phyloP scores from a whole-genome alignment of 495 filamentous ascomycete genomes.

The Aspergillus biplanus region DNA sequence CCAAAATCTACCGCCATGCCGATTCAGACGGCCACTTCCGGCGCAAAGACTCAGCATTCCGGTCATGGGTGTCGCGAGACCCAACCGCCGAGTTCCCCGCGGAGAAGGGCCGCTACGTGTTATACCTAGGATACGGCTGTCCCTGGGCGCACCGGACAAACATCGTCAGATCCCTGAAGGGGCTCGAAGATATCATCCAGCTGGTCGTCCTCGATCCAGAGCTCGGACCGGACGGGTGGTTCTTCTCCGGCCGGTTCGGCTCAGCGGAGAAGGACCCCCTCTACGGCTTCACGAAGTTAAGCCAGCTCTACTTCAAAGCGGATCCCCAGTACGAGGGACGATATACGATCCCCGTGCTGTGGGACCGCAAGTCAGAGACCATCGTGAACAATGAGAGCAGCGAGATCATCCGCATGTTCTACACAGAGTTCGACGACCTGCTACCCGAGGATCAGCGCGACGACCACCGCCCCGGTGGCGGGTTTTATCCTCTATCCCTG shows the following conservation, averaged over 20 bases:
- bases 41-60: slow-evolving; percentile 51
- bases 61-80: slow-evolving; percentile 53
- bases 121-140: slow-evolving; percentile 77
- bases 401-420: slow-evolving; percentile 77
- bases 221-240: slow-evolving; percentile 69
- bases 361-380: slow-evolving; percentile 70
- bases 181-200: slow-evolving; percentile 72
- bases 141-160: slow-evolving; percentile 85
- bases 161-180: slow-evolving; percentile 77
- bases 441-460: slow-evolving; percentile 55
- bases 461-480: slow-evolving; percentile 45
- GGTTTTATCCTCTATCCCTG: slow-evolving; percentile 60
- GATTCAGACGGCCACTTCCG: slow-evolving; percentile 56
- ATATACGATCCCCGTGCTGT: slow-evolving; percentile 80
- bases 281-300: slow-evolving; percentile 63
- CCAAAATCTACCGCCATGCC: slow-evolving; percentile 38
- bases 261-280: slow-evolving; percentile 63
- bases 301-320: slow-evolving; percentile 72
- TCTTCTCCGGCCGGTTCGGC: slow-evolving; percentile 65
- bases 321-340: slow-evolving; percentile 71
- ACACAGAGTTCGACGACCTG: slow-evolving; percentile 62
- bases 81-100: slow-evolving; percentile 67
- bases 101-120: slow-evolving; percentile 75
- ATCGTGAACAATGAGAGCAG: slow-evolving; percentile 87
- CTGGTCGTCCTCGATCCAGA: slow-evolving; percentile 71